phyloP scores from a whole-genome alignment of 2,329 filamentous ascomycete genomes.

The Aspergillus thermomutatus region DNA sequence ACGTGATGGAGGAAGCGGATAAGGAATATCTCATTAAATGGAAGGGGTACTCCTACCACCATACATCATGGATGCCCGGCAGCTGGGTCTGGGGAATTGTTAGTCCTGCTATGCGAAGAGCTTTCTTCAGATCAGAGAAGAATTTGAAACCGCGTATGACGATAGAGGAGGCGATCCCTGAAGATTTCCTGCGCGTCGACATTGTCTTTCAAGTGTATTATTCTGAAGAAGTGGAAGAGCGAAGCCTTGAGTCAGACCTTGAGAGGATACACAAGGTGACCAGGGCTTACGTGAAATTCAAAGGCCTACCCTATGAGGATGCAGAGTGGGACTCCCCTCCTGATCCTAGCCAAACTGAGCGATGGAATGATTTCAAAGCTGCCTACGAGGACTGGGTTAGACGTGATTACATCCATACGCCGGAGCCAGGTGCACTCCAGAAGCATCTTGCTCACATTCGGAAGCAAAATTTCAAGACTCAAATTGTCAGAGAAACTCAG shows the following conservation, averaged over 20 bases:
- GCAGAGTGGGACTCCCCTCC: constrained; percentile 86
- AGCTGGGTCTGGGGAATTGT: constrained; percentile 80
- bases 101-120: constrained; percentile 60
- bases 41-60: constrained; percentile 74
- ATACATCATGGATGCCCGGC: constrained; percentile 82
- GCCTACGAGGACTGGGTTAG: constrained; percentile 85
- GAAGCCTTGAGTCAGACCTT: constrained; percentile 67
- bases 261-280: constrained; percentile 69
- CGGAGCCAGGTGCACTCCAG: constrained; percentile 54
- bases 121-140: constrained; percentile 69
- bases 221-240: constrained; percentile 53
- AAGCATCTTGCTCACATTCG: constrained; percentile 68
- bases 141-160: constrained; percentile 65
- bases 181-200: constrained; percentile 80
- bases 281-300: constrained; percentile 81
- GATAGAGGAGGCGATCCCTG: constrained; percentile 75
- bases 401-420: constrained; percentile 69
- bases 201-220: constrained; percentile 83
- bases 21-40: constrained; percentile 94
- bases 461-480: constrained; percentile 60
- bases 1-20: constrained; percentile 66
- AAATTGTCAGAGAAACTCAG: constrained; percentile 66
- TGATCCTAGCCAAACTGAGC: constrained; percentile 53
- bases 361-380: constrained; percentile 74
- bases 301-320: constrained; percentile 87